Conservation (phyloP, 441 rosid species). For the Syzygium malaccense region DNA sequence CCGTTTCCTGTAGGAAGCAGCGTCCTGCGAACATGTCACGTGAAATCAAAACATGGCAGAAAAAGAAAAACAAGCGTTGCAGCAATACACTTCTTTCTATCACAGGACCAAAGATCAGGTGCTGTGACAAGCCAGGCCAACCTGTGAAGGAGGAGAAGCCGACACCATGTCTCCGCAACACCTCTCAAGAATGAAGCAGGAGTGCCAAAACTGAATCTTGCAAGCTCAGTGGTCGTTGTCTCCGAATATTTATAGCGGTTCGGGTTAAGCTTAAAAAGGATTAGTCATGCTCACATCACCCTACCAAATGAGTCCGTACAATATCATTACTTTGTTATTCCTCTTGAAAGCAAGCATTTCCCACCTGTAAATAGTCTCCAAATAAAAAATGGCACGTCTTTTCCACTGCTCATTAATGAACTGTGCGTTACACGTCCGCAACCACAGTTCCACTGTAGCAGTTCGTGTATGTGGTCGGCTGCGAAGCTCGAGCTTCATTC, state of each 20-base stretch:
- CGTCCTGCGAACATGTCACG: constrained; percentile 30
- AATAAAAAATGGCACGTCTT: not conserved
- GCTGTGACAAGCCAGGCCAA: not conserved
- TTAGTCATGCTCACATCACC: not conserved
- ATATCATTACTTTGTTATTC: too few relatives aligned
- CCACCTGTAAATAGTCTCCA: too few relatives aligned
- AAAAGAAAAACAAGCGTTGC: not conserved
- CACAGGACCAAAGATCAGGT: not conserved
- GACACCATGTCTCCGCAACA: constrained; percentile 43
- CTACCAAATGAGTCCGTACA: too few relatives aligned
- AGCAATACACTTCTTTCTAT: not conserved
- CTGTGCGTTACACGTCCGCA: not conserved
- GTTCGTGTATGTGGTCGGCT: not conserved
- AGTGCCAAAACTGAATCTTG: not conserved
- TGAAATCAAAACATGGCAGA: not conserved
- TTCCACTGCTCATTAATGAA: not conserved
- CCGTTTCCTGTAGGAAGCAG: constrained; percentile 43
- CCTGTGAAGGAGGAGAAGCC: constrained; percentile 52
- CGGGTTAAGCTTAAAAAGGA: not conserved
- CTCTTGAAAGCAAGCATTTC: too few relatives aligned
- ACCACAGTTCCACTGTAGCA: not conserved
- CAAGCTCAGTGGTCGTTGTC: not conserved
- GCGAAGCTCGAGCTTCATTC: not conserved
- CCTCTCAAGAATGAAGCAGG: not conserved
- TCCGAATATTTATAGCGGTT: not conserved